Base-by-base conservation (phyloP, 2,329 filamentous ascomycete genomes). In the Exserohilum rostratum region DNA sequence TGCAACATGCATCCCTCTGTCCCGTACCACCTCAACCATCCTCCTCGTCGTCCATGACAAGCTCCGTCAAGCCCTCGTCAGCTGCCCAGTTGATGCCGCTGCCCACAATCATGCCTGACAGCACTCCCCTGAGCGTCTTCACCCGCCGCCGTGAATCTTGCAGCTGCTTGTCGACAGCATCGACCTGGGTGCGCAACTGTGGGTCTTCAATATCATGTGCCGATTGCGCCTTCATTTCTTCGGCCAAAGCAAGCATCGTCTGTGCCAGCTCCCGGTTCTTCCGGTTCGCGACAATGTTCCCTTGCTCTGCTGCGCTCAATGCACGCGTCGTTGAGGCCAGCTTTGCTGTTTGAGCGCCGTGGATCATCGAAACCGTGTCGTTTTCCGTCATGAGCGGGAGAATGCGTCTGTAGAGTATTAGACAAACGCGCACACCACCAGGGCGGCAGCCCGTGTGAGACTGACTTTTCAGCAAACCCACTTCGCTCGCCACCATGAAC, bases 21-120 rank as follows among this genome's bases (percentile, higher is more conserved):
- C 18, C 29, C 31, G 31, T 10, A 15, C 34, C 12, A 18, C 29
- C 45, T 64, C 64, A 70, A 46, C 54, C 59, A 34, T 73, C 73
- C 22, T 83, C 76, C 43, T 77, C 78, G 46, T 88, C 85, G 10
- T 90, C 91, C 57, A 96, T 79, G 22, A 96, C 90, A 57, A 93
- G 80, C 46, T 85, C 84, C 53, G 84, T 81, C 57, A 96, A 77
- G 55, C 80, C 81, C 46, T 86, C 82, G 73, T 96, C 87, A 35
- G 83, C 79, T 11, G 85, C 86, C 91, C 91, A 96, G 68, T 96
- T 87, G 49, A 95, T 80, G 42, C 91, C 91, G 72, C 91, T 96
- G 3, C 90, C 90, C 5, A 86, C 90, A 42, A 96, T 84, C 50
- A 92, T 83, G 15, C 89, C 90, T 67, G 89, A 90, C n/a, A 89